These are phyloP conservation scores for Ogataea saltuana DNA, from an alignment of 805 yeast genomes.

Conservation along the genomic window DNA sequence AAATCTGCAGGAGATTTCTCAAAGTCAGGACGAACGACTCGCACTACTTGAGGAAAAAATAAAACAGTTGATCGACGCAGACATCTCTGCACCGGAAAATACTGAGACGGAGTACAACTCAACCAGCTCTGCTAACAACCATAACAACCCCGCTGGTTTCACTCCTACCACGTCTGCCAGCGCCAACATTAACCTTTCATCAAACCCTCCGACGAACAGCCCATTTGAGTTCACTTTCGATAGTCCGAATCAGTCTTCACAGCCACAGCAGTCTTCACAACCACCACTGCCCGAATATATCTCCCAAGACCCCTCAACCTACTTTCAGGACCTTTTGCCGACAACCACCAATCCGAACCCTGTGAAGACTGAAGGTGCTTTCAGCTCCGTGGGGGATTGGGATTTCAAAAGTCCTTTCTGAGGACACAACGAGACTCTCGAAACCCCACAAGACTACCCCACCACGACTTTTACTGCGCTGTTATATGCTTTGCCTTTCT, in stretches of 20 bases:
- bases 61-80: conserved; percentile 21
- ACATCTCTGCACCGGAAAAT: background rate
- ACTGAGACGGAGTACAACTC: no score
- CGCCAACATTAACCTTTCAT: background rate
- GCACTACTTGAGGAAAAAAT: conserved; percentile 42
- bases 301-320: conserved; percentile 16
- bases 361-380: background rate
- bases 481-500: conserved; percentile 1
- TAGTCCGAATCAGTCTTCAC: conserved; percentile 9
- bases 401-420: conserved; percentile 9
- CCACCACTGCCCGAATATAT: conserved; percentile 4
- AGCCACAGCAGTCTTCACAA: conserved; percentile 4
- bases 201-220: conserved; percentile 9
- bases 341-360: conserved; percentile 4
- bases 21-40: conserved; percentile 52
- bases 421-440: no score
- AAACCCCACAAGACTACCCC: background rate
- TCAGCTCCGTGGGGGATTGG: conserved; percentile 1
- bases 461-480: background rate
- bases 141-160: background rate
- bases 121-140: background rate
- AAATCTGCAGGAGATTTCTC: conserved; percentile 61
- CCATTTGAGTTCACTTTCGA: conserved; percentile 19
- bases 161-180: conserved; percentile 6
- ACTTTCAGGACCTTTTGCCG: conserved; percentile 18